Evolutionary conservation across 306 rosid species (phyloP), one percentile per base, ranked within the genome.

Genomic region (Ziziphus jujuba): DNA sequence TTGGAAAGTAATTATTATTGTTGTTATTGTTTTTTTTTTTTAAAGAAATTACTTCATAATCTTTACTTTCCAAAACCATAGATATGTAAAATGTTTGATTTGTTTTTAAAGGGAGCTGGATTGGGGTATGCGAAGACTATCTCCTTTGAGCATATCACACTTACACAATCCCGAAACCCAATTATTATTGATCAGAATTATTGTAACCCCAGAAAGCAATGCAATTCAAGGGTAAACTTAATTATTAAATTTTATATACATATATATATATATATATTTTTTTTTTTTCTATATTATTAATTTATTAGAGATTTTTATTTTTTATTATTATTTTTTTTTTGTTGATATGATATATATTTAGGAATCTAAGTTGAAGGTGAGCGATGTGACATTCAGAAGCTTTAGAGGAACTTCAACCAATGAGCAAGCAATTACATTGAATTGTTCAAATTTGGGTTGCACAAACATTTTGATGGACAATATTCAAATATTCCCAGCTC

Each of bases 381-480:
- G 77, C 7, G 21, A n/a, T 16, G 24, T 53, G 17, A 71, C 55
- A 9, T 71, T 35, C 19, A 71, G 62, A 2, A 44, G 31, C 22
- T 51, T 71, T 10, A 7, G 9, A 4, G 66, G 77, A 35, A 56
- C 59, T 31, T 73, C 72, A 5, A 5, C 48, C 5, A 55, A 12
- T 6, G 58, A 44, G 49, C 13, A 48, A 35, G 78, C 72, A 48
- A 73, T 66, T 7, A 36, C 54, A 36, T 22, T 66, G 35, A 34
- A 65, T 73, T 73, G 72, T 21, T 11, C 47, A 0, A 5, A 24
- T 4, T 34, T 51, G n/a, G 35, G 47, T 7, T 66, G 72, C 62
- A 45, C 31, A 28, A 38, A 48, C 60, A 73, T 73, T 64, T 48
- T 73, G 1, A 56, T 73, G 77, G 66, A 56, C 36, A 9, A 33